Conservation (phyloP, 108 stramenopile genomes). For the Cyclotella atomus region DNA sequence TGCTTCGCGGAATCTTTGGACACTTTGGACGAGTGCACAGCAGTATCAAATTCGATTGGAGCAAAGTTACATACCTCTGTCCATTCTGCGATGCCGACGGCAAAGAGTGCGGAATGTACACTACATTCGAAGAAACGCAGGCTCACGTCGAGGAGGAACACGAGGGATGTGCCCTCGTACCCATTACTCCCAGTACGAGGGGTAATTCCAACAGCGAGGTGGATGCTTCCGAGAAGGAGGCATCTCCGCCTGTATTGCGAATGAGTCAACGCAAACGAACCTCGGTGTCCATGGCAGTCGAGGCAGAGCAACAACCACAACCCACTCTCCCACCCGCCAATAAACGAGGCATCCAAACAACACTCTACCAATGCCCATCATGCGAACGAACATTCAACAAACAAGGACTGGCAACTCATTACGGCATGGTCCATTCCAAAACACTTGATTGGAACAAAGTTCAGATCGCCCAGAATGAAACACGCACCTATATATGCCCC, state of each 20-base stretch:
- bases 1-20: too few species aligned
- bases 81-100: neutral
- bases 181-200: neutral
- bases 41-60: too few species aligned
- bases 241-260: neutral
- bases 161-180: neutral
- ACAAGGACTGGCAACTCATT: constrained; percentile 8
- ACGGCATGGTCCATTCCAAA: neutral
- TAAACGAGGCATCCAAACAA: neutral
- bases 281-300: neutral
- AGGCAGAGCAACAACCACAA: neutral
- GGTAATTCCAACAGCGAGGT: neutral
- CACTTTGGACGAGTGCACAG: too few species aligned
- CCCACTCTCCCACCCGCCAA: constrained; percentile 3
- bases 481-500: constrained; percentile 17
- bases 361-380: neutral
- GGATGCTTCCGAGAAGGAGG: neutral
- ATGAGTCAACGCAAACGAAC: neutral
- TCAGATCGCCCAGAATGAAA: neutral
- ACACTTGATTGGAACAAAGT: neutral
- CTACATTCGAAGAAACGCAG: neutral
- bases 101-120: neutral
- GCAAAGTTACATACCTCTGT: too few species aligned
- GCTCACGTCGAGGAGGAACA: neutral
- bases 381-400: constrained; percentile 9